These are phyloP conservation scores for Pseudogymnoascus sp. DNA, from an alignment of 2,329 filamentous ascomycete genomes.

Conservation along the genomic window DNA sequence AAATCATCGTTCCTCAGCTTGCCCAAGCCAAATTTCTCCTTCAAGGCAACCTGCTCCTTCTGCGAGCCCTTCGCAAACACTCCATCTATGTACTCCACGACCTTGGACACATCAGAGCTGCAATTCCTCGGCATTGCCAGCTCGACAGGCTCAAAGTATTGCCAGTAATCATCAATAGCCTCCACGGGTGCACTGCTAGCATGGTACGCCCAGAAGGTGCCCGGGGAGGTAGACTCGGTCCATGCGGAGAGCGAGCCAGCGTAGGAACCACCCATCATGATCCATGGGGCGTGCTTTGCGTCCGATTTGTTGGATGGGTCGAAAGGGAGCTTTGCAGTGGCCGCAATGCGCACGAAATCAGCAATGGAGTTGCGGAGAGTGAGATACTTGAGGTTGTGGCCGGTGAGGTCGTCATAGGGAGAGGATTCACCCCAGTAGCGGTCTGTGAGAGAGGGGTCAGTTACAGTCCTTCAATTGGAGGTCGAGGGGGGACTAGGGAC, in stretches of 20 bases:
- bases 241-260: constrained; percentile 49
- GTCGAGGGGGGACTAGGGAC: constrained; percentile 14
- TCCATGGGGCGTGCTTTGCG: constrained; percentile 48
- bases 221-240: constrained; percentile 45
- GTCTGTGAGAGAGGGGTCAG: constrained; percentile 30
- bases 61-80: constrained; percentile 37
- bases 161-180: constrained; percentile 50
- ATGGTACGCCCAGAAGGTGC: constrained; percentile 55
- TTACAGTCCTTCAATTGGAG: not conserved
- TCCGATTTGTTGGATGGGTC: constrained; percentile 41
- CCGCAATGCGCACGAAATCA: constrained; percentile 49
- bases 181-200: constrained; percentile 49
- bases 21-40: constrained; percentile 44
- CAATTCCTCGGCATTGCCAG: constrained; percentile 53
- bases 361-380: constrained; percentile 46
- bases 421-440: constrained; percentile 52
- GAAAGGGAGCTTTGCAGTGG: constrained; percentile 46
- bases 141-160: constrained; percentile 51
- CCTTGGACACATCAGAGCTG: constrained; percentile 43
- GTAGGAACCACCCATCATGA: constrained; percentile 50
- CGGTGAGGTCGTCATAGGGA: constrained; percentile 43
- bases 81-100: constrained; percentile 49
- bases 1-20: constrained; percentile 38
- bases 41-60: constrained; percentile 38
- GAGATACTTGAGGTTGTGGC: constrained; percentile 46